phyloP scores from a whole-genome alignment of 2,329 filamentous ascomycete species.

The Xylaria sp. region DNA sequence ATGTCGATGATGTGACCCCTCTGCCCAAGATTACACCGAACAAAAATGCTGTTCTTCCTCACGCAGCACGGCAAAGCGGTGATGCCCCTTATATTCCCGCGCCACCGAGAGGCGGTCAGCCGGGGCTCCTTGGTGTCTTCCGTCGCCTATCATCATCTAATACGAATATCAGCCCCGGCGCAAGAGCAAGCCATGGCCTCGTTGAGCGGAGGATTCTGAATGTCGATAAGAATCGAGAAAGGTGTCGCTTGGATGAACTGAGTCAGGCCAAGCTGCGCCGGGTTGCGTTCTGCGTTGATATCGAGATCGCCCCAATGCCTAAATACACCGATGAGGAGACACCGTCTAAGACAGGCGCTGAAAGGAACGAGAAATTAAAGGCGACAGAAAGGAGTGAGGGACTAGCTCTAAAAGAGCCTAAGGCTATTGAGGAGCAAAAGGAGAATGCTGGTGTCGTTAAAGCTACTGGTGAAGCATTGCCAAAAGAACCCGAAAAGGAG shows the following conservation, averaged over 20 bases:
- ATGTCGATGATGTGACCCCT: conserved; percentile 54
- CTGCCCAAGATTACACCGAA: conserved; percentile 62
- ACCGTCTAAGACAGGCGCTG: conserved; percentile 60
- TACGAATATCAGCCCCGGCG: conserved; percentile 59
- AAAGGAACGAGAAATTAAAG: conserved; percentile 71
- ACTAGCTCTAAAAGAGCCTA: conserved; percentile 75
- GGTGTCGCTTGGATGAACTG: conserved; percentile 83
- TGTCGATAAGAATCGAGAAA: conserved; percentile 80
- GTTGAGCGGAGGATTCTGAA: conserved; percentile 88
- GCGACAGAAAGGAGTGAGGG: conserved; percentile 78
- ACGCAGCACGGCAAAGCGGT: conserved; percentile 65
- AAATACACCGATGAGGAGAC: conserved; percentile 75
- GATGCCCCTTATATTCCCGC: conserved; percentile 78
- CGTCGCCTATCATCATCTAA: conserved; percentile 81
- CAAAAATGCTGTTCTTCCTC: conserved; percentile 70
- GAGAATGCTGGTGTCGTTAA: conserved; percentile 59
- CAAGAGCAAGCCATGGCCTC: conserved; percentile 71
- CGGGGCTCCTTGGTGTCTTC: conserved; percentile 83
- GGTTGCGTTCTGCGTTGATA: conserved; percentile 95
- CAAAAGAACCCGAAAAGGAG: conserved; percentile 56
- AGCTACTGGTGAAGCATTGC: conserved; percentile 54
- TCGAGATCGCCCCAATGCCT: conserved; percentile 92
- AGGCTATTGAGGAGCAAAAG: conserved; percentile 69
- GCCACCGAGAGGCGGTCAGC: conserved; percentile 74
- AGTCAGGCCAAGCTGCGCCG: conserved; percentile 83